A percentile compares a stretch with the other conserved stretches of the same genome.
Evolutionary conservation across 495 filamentous ascomycete genomes (phyloP).

Genomic region (Talaromyces borbonicus): DNA sequence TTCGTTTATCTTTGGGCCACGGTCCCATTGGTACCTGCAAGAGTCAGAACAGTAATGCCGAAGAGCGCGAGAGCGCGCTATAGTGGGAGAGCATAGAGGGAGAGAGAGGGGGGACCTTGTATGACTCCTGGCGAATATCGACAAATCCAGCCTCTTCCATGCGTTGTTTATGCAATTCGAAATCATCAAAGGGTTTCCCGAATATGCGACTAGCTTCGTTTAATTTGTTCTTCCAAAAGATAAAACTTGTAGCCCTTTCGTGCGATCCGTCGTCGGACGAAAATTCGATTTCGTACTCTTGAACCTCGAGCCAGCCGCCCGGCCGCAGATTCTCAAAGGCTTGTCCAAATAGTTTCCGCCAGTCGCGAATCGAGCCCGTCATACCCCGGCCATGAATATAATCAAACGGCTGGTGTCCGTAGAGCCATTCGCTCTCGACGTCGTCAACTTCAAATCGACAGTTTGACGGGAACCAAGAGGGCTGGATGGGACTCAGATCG

Average conservation of each 20-base stretch:
- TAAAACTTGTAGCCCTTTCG: slow-evolving; percentile 22
- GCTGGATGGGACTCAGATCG: slow-evolving; percentile 54
- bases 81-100: too few relatives aligned
- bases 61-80: too few relatives aligned
- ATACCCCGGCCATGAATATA: slow-evolving; percentile 54
- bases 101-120: slow-evolving; percentile 23
- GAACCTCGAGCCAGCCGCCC: slow-evolving; percentile 51
- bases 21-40: slow-evolving; percentile 36
- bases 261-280: slow-evolving; percentile 47
- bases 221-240: slow-evolving; percentile 21
- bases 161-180: slow-evolving; percentile 31
- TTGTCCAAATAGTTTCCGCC: slow-evolving; percentile 41
- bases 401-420: slow-evolving; percentile 40
- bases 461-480: slow-evolving; percentile 50
- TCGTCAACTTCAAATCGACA: slow-evolving; percentile 56
- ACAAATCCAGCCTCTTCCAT: slow-evolving; percentile 45
- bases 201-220: slow-evolving; percentile 24
- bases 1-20: slow-evolving; percentile 43
- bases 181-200: slow-evolving; percentile 28
- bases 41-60: too few relatives aligned
- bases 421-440: slow-evolving; percentile 48
- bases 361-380: slow-evolving; percentile 48
- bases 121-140: slow-evolving; percentile 37
- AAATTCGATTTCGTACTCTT: slow-evolving; percentile 41
- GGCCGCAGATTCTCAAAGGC: slow-evolving; percentile 41